Percentiles rank a stretch among this genome's conserved stretches.
Evolutionary conservation across 2,329 filamentous ascomycete species (phyloP).

Genomic region (Nigrograna mackinnonii): DNA sequence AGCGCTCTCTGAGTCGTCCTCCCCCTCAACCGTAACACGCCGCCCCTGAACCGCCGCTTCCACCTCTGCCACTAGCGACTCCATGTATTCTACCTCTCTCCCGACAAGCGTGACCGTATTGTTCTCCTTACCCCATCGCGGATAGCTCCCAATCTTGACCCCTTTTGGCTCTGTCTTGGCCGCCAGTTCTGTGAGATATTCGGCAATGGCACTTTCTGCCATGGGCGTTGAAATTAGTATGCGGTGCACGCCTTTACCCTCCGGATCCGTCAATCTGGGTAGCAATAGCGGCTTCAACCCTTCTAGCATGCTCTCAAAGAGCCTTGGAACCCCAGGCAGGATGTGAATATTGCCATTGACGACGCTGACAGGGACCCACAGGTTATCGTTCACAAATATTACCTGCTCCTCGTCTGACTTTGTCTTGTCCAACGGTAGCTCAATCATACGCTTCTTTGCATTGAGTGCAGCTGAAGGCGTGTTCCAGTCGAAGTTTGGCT

Average conservation of each 20-base stretch:
- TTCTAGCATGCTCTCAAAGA: constrained; percentile 81
- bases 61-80: constrained; percentile 78
- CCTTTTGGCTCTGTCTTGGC: constrained; percentile 72
- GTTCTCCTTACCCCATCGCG: constrained; percentile 81
- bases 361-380: constrained; percentile 89
- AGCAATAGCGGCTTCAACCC: constrained; percentile 72
- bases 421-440: constrained; percentile 75
- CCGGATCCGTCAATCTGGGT: constrained; percentile 75
- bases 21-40: constrained; percentile 70
- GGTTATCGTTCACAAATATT: constrained; percentile 75
- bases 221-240: constrained; percentile 86
- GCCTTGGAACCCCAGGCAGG: constrained; percentile 81
- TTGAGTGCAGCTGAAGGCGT: constrained; percentile 74
- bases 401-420: constrained; percentile 71
- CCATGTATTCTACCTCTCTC: constrained; percentile 74
- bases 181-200: constrained; percentile 80
- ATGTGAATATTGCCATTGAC: constrained; percentile 95
- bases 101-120: constrained; percentile 91
- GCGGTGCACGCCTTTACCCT: constrained; percentile 78
- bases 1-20: constrained; percentile 47
- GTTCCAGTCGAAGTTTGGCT: constrained; percentile 83
- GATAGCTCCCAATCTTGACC: constrained; percentile 95
- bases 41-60: constrained; percentile 74
- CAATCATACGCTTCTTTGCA: constrained; percentile 89
- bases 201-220: constrained; percentile 82